Percentiles rank a stretch among this genome's conserved stretches.
These are phyloP conservation scores for Breynia disticha DNA, from an alignment of 441 rosid genomes.

Conservation along the genomic window DNA sequence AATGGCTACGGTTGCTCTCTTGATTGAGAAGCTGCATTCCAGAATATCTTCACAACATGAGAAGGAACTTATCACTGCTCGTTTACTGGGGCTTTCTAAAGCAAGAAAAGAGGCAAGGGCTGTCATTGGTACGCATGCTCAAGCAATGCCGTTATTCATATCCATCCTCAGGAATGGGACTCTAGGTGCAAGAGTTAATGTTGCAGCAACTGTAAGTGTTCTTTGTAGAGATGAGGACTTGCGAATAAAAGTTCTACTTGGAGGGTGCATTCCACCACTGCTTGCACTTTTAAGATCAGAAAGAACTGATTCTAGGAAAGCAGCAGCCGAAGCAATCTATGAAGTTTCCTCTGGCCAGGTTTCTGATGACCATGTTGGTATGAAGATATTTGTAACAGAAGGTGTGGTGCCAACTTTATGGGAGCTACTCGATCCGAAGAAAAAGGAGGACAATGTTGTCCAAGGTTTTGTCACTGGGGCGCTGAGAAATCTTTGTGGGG, in stretches of 20 bases:
- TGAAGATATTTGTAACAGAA: conserved; percentile 79
- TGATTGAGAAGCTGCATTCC: conserved; percentile 73
- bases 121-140: conserved; percentile 59
- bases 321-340: conserved; percentile 75
- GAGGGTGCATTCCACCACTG: conserved; percentile 87
- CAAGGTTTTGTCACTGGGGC: conserved; percentile 81
- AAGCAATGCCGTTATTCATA: conserved; percentile 83
- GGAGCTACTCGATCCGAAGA: conserved; percentile 57
- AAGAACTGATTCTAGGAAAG: conserved; percentile 57
- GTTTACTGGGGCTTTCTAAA: conserved; percentile 62
- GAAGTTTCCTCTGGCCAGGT: conserved; percentile 75
- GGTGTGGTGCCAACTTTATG: conserved; percentile 74
- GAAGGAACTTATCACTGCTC: conserved; percentile 68
- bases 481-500: conserved; percentile 74
- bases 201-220: conserved; percentile 54
- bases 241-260: conserved; percentile 71
- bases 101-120: conserved; percentile 66
- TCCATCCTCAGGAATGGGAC: conserved; percentile 74
- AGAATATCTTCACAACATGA: conserved; percentile 57
- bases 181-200: conserved; percentile 52
- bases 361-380: conserved; percentile 73
- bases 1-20: conserved; percentile 54
- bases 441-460: conserved; percentile 59
- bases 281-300: conserved; percentile 73
- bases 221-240: conserved; percentile 73